Evolutionary conservation across 257 asterid genomes (phyloP), one percentile per base, ranked within the genome.

Genomic region (Solanum sparsipilum): DNA sequence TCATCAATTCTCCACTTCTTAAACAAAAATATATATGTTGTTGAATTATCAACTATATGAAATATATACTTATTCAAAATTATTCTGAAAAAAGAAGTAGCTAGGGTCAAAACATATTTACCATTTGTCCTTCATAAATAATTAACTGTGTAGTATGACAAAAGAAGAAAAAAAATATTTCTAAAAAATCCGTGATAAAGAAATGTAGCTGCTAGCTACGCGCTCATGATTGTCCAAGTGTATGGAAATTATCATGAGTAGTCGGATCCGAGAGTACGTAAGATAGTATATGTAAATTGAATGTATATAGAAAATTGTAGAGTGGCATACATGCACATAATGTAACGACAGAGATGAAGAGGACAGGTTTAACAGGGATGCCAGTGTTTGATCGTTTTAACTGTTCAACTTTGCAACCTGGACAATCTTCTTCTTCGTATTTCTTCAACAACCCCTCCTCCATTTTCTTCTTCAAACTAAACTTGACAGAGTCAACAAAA

Each of bases 401-500:
- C 27, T 46, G 84, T 38, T 93, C 94, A 60, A 93, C 82, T 76
- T 88, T 82, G 89, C 98, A 94, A 25, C 94, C 98, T 29, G 82
- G 82, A 74, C 82, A 74, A 74, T 74, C 82, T 8, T 60, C 75
- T 71, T 71, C 39, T 72, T 72, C 48, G 9, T 36, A 74, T 20
- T 74, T 21, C 18, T 74, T 35, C 82, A 74, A 35, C 52, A 72
- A 72, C 6, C 25, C 15, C n/a, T 18, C n/a, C 63, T 56, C 63
- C 63, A 56, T 56, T 56, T 13, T 13, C 73, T 25, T 25, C 25
- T 18, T 58, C n/a, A 52, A 52, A 52, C 63, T 52, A 52, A 52
- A 52, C 58, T 48, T 48, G 20, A 56, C 10, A 56, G 63, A 18
- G 58, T 48, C 7, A 48, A 48, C 58, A 48, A 34, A 48, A 52